phyloP scores from a whole-genome alignment of 78 protist genomes.

The Dictyostelium firmibasis region DNA sequence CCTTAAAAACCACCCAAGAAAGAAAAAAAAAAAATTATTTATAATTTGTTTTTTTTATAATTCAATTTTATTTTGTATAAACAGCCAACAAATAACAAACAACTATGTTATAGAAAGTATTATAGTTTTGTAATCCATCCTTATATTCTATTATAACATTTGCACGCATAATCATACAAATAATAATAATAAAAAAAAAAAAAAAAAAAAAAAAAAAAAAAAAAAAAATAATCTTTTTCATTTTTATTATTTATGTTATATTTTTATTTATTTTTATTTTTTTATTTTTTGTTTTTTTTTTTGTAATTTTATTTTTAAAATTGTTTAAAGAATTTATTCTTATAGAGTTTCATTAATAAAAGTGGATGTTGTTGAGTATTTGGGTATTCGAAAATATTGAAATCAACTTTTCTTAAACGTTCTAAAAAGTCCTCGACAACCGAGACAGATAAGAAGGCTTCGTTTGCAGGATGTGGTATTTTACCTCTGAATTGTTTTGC shows the following conservation, averaged over 20 bases:
- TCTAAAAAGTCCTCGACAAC: conserved; percentile 49
- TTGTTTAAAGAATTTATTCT: conserved; percentile 53
- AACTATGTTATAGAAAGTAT: background rate
- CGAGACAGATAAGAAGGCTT: conserved; percentile 36
- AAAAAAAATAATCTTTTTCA: background rate
- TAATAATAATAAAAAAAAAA: background rate
- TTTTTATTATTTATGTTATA: too few species aligned
- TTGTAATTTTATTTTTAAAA: background rate
- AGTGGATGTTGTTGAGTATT: background rate
- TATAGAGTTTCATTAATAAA: conserved; percentile 29
- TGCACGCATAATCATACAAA: background rate
- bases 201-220: background rate
- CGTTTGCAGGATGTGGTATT: background rate
- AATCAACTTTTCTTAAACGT: conserved; percentile 12
- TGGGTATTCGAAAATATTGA: conserved; percentile 9
- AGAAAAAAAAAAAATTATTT: background rate
- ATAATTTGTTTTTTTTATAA: background rate
- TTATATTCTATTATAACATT: background rate
- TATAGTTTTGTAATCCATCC: background rate
- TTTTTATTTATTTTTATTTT: background rate
- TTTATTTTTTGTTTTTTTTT: background rate
- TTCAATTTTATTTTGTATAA: background rate
- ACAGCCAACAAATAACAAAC: background rate
- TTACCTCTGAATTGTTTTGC: conserved; percentile 27
- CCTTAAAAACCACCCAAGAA: background rate